These are phyloP conservation scores for Eremothecium gossypii DNA, from an alignment of 1,139 yeast species.

Conservation along the genomic window DNA sequence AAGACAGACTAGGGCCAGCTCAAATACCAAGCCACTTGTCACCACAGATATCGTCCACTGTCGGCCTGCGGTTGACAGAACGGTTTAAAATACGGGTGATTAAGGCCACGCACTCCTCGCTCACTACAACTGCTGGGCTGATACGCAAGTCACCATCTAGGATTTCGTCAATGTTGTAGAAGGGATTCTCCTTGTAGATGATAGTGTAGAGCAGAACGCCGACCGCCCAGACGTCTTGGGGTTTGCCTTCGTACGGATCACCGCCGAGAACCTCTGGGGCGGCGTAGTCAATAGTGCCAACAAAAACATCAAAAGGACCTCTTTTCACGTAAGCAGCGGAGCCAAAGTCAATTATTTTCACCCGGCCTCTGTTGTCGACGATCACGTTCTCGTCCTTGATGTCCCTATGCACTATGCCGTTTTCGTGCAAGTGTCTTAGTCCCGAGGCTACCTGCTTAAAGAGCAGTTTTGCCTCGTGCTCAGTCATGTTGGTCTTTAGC, in stretches of 20 bases:
- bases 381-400: slow-evolving; percentile 92
- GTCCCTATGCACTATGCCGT: slow-evolving; percentile 89
- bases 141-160: slow-evolving; percentile 78
- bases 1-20: neutral
- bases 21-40: slow-evolving; percentile 56
- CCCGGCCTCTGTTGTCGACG: slow-evolving; percentile 65
- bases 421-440: slow-evolving; percentile 66
- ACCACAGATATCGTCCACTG: slow-evolving; percentile 56
- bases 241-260: slow-evolving; percentile 78
- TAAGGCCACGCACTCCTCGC: slow-evolving; percentile 49
- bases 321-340: slow-evolving; percentile 82
- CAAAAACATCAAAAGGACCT: slow-evolving; percentile 96
- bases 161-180: slow-evolving; percentile 88
- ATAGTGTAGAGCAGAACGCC: slow-evolving; percentile 85
- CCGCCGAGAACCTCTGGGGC: slow-evolving; percentile 94
- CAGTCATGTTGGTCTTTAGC: slow-evolving; percentile 68
- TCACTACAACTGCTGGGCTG: slow-evolving; percentile 42
- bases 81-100: slow-evolving; percentile 58
- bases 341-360: slow-evolving; percentile 89
- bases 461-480: slow-evolving; percentile 63
- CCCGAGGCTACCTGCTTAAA: slow-evolving; percentile 76
- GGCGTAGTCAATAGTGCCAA: slow-evolving; percentile 94
- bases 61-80: slow-evolving; percentile 56
- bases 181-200: slow-evolving; percentile 91
- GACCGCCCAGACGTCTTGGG: slow-evolving; percentile 95